phyloP scores from a whole-genome alignment of 805 yeast genomes.

The Sporopachydermia quercuum region DNA sequence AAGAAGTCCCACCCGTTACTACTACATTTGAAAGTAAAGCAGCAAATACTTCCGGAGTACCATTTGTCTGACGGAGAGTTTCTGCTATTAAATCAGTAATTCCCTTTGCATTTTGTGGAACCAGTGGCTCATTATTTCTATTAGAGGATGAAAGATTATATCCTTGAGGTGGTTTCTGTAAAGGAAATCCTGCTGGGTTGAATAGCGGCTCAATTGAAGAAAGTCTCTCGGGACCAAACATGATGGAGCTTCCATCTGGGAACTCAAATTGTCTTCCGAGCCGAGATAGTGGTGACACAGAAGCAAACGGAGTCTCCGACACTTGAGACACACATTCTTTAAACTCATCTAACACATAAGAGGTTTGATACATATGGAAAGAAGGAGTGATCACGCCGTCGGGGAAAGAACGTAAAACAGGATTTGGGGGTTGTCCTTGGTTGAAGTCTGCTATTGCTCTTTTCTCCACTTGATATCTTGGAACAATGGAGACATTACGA shows the following conservation, averaged over 20 bases:
- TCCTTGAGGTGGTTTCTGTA: conserved; percentile 29
- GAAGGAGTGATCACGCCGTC: conserved; percentile 22
- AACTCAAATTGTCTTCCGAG: conserved; percentile 36
- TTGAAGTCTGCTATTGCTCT: conserved; percentile 22
- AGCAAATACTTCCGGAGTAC: conserved; percentile 27
- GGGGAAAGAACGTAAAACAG: neutral
- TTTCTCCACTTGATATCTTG: conserved; percentile 21
- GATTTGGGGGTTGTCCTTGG: conserved; percentile 14
- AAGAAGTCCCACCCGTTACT: conserved; percentile 46
- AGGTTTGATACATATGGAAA: conserved; percentile 22
- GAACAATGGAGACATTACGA: conserved; percentile 18
- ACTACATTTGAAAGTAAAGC: conserved; percentile 31
- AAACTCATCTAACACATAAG: conserved; percentile 32
- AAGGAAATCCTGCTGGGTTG: conserved; percentile 39
- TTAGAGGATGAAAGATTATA: too few relatives aligned
- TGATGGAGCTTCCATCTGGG: conserved; percentile 36
- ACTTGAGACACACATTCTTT: conserved; percentile 26
- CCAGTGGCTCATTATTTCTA: neutral
- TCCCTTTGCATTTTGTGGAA: conserved; percentile 36
- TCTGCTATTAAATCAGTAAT: conserved; percentile 29
- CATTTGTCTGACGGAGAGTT: conserved; percentile 31
- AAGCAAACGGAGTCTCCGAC: conserved; percentile 24
- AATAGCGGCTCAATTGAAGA: conserved; percentile 54
- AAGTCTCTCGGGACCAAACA: conserved; percentile 37
- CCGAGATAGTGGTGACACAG: conserved; percentile 19